phyloP scores from a whole-genome alignment of 495 filamentous ascomycete species.

The Tuber calosporum region DNA sequence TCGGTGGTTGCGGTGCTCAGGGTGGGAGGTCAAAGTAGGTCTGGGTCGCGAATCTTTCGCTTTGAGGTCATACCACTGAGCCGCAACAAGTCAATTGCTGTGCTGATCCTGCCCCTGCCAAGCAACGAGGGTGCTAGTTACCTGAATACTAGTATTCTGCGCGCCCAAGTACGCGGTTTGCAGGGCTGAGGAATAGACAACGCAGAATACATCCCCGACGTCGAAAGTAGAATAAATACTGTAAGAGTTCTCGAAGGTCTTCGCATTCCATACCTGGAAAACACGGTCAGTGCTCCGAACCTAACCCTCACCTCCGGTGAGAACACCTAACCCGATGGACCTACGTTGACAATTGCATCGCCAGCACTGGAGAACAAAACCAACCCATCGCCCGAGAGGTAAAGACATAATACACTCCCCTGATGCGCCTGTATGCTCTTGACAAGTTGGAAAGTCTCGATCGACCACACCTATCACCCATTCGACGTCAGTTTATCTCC shows the following conservation, averaged over 20 bases:
- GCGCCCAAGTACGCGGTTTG: conserved; percentile 85
- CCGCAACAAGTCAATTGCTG: not conserved
- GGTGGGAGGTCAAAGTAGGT: conserved; percentile 61
- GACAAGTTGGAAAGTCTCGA: conserved; percentile 74
- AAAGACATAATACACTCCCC: conserved; percentile 80
- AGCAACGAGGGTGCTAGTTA: conserved; percentile 38
- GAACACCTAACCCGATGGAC: conserved; percentile 33
- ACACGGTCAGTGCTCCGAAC: conserved; percentile 39
- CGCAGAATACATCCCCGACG: conserved; percentile 90
- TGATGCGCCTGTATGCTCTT: conserved; percentile 74
- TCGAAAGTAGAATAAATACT: conserved; percentile 91
- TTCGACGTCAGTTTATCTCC: conserved; percentile 13
- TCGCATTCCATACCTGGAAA: conserved; percentile 56
- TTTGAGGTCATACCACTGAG: conserved; percentile 48
- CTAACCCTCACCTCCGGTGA: conserved; percentile 28
- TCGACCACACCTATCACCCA: conserved; percentile 60
- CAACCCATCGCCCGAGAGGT: conserved; percentile 62
- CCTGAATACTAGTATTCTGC: conserved; percentile 87
- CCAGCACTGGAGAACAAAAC: conserved; percentile 88
- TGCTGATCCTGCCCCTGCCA: not conserved
- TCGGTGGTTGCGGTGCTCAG: conserved; percentile 71
- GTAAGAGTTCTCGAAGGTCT: conserved; percentile 62
- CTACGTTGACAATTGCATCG: conserved; percentile 85
- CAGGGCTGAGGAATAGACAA: conserved; percentile 69
- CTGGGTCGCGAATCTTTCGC: conserved; percentile 49